phyloP scores from a whole-genome alignment of 2,329 filamentous ascomycete species.

The Trichoderma simmonsii region DNA sequence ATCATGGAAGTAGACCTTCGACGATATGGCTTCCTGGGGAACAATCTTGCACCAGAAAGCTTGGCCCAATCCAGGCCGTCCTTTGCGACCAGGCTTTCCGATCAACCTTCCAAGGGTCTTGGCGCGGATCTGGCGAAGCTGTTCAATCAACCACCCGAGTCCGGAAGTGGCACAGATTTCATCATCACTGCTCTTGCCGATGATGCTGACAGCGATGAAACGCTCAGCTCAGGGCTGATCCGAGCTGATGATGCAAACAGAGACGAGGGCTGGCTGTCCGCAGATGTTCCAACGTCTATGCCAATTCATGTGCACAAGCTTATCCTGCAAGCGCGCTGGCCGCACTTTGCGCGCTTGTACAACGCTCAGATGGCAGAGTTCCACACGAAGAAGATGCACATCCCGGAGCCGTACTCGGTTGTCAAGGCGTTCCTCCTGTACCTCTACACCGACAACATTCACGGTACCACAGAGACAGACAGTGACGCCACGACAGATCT shows the following conservation, averaged over 20 bases:
- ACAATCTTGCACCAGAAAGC: slow-evolving; percentile 60
- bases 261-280: slow-evolving; percentile 56
- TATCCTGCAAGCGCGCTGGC: slow-evolving; percentile 92
- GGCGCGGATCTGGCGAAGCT: slow-evolving; percentile 81
- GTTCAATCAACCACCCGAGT: slow-evolving; percentile 82
- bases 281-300: slow-evolving; percentile 64
- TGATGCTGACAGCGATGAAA: slow-evolving; percentile 67
- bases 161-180: slow-evolving; percentile 86
- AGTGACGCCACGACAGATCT: slow-evolving; percentile 74
- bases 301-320: slow-evolving; percentile 95
- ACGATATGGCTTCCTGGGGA: slow-evolving; percentile 85
- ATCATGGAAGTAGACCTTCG: slow-evolving; percentile 91
- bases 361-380: slow-evolving; percentile 95
- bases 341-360: slow-evolving; percentile 90
- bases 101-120: slow-evolving; percentile 63
- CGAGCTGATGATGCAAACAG: slow-evolving; percentile 42
- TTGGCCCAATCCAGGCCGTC: slow-evolving; percentile 49
- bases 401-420: slow-evolving; percentile 90
- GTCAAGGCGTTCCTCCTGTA: slow-evolving; percentile 96
- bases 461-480: slow-evolving; percentile 47
- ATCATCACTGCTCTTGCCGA: slow-evolving; percentile 84
- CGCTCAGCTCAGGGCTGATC: slow-evolving; percentile 50
- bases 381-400: slow-evolving; percentile 95
- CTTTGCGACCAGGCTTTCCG: slow-evolving; percentile 44
- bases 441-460: slow-evolving; percentile 92